phyloP scores from a whole-genome alignment of 352 stramenopile species.

The Phytophthora melonis region DNA sequence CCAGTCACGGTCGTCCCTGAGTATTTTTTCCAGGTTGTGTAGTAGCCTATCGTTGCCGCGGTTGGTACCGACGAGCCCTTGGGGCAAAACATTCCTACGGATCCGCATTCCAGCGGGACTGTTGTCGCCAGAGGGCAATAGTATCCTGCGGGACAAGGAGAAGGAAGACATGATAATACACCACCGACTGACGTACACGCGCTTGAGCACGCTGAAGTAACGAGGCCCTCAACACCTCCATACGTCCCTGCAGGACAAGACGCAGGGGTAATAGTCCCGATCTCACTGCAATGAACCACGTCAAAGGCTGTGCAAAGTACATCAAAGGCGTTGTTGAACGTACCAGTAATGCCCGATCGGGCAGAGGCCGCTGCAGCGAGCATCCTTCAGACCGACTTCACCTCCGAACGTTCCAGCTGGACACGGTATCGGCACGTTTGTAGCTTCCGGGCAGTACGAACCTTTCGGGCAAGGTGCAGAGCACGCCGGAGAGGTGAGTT shows the following conservation, averaged over 20 bases:
- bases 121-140: conserved; percentile 62
- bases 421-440: conserved; percentile 54
- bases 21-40: conserved; percentile 59
- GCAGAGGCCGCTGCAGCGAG: conserved; percentile 57
- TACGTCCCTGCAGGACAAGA: conserved; percentile 62
- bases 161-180: conserved; percentile 47
- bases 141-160: conserved; percentile 59
- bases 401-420: conserved; percentile 58
- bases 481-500: conserved; percentile 45
- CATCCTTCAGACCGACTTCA: conserved; percentile 39
- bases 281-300: conserved; percentile 30
- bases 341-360: conserved; percentile 72
- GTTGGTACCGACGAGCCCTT: conserved; percentile 55
- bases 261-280: conserved; percentile 46
- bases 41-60: conserved; percentile 50
- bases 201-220: conserved; percentile 55
- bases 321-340: not conserved
- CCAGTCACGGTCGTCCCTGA: conserved; percentile 9
- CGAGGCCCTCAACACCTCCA: conserved; percentile 45
- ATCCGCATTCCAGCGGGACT: conserved; percentile 47
- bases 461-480: conserved; percentile 55
- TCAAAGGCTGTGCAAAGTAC: not conserved
- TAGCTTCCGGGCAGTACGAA: conserved; percentile 66
- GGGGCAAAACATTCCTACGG: conserved; percentile 54
- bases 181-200: conserved; percentile 40